Conservation (phyloP, 2,329 filamentous ascomycete genomes). For the Verticillium albo-atrum region DNA sequence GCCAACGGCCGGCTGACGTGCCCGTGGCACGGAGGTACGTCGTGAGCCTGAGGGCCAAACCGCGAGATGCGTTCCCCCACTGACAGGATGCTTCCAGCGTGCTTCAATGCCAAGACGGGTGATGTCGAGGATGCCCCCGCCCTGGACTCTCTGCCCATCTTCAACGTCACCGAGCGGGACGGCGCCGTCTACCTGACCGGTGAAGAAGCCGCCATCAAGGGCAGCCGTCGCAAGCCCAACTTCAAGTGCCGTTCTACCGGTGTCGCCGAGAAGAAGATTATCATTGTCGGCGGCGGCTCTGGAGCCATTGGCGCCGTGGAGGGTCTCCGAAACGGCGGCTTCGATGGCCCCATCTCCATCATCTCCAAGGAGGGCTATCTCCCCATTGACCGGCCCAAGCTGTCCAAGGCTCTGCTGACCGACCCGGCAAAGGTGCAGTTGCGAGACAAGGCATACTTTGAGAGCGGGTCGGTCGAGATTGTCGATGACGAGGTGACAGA, state of each 20-base stretch:
- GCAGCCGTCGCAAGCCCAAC: slow-evolving; percentile 67
- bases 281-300: slow-evolving; percentile 87
- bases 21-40: slow-evolving; percentile 89
- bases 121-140: slow-evolving; percentile 95
- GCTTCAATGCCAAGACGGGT: slow-evolving; percentile 84
- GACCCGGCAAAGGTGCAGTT: slow-evolving; percentile 75
- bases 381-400: slow-evolving; percentile 89
- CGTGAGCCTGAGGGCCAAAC: too few relatives aligned
- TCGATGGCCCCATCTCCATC: slow-evolving; percentile 73
- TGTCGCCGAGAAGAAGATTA: slow-evolving; percentile 51
- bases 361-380: slow-evolving; percentile 80
- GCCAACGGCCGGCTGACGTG: slow-evolving; percentile 81
- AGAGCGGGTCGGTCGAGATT: slow-evolving; percentile 52
- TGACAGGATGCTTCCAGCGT: slow-evolving; percentile 51
- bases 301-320: slow-evolving; percentile 80
- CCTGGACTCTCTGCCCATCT: slow-evolving; percentile 78
- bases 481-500: slow-evolving; percentile 61
- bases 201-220: slow-evolving; percentile 73
- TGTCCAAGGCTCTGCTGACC: slow-evolving; percentile 87
- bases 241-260: slow-evolving; percentile 55
- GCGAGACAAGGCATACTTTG: slow-evolving; percentile 75
- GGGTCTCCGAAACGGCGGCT: slow-evolving; percentile 77
- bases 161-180: slow-evolving; percentile 75
- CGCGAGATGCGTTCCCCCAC: too few relatives aligned
- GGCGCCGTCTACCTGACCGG: slow-evolving; percentile 81